Base-by-base conservation (phyloP, 1,139 yeast species). In the Candida glucosophila region DNA sequence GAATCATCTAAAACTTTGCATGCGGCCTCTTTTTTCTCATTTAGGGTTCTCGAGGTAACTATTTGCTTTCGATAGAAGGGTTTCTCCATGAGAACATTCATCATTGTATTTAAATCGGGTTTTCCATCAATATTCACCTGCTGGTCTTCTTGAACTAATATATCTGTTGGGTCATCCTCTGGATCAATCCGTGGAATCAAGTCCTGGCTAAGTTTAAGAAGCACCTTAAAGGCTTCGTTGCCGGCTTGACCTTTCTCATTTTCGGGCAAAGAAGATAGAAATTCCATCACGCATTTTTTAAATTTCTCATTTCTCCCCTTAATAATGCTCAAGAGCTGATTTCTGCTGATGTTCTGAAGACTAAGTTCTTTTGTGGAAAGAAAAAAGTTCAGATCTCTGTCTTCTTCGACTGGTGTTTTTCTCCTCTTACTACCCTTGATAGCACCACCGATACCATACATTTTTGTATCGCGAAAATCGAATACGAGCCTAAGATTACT, bases 391-490 rank as follows among this genome's bases (percentile, higher is more conserved):
- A 18, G 17, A 10, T 21, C 26, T 6, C 29, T 8, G n/a, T 10
- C 19, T 18, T 24, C 35, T 30, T 28, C 19, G 20, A 27, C 15
- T 22, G 28, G 29, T 28, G 39, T 30, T 29, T 39, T 37, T 25
- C 41, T 34, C 31, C 49, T 35, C 17, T 40, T 40, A 4, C 30
- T 22, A 4, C 46, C 44, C 21, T 46, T 52, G 20, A 47, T 39
- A 2, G 44, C 32, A 1, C 54, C 46, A 1, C 62, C 67, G 12
- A 63, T 53, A 3, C 66, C 59, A 31, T 61, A 61, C 2, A 62
- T 39, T 25, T 57, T 55, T 17, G 85, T 83, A 49, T 86, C 95
- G 12, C 73, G 62, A 47, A 86, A 83, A 41, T 81, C 93, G 46
- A 86, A 79, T 2, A 85, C 61, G 15, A 86, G 56, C n/a, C n/a